Evolutionary conservation across 768 basidiomycete genomes (phyloP), one percentile per base, ranked within the genome.

Genomic region (Amanita inopinata): DNA sequence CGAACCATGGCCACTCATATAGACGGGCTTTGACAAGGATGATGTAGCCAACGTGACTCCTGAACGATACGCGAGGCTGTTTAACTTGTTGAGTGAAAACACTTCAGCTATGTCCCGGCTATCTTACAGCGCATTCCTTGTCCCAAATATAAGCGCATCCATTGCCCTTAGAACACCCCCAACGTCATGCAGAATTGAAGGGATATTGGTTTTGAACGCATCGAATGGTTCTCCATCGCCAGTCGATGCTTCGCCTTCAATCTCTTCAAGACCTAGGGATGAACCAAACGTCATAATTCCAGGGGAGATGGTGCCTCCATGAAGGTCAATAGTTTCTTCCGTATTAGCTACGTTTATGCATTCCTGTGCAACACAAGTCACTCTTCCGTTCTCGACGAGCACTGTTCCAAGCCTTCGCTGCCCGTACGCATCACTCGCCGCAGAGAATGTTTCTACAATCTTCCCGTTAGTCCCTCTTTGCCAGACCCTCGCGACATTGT

Each of bases 211-310:
- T 32, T 43, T 49, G 56, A 81, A 64, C 28, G 84, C 76, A 49
- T 84, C 78, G 30, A 69, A 71, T 7, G 73, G 70, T 33, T 64
- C 61, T 1, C 80, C 80, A 42, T 81, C 80, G 11, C 68, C 67
- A 4, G 82, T 91, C 9, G 79, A 77, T 17, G 73, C 63, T 56
- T 92, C 90, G 18, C 66, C 63, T 12, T 63, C 60, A 24, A 92
- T 91, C 56, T 90, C 89, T 55, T 76, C 76, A 25, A 88, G 53
- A 3, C 89, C 90, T 17, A 94, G 56, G 15, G 73, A 61, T 12
- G 84, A 76, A 2, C 90, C 90, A 50, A 71, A 70, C 0, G 73
- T 59, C 69, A 74, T 69, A 45, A 90, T 54, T 4, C 83, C 84
- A 11, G 88, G 83, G 8, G 66, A 61, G 37, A 83, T 70, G 1